Evolutionary conservation across 345 rosid species (phyloP).

Genomic region (Rhodomyrtus tomentosa): DNA sequence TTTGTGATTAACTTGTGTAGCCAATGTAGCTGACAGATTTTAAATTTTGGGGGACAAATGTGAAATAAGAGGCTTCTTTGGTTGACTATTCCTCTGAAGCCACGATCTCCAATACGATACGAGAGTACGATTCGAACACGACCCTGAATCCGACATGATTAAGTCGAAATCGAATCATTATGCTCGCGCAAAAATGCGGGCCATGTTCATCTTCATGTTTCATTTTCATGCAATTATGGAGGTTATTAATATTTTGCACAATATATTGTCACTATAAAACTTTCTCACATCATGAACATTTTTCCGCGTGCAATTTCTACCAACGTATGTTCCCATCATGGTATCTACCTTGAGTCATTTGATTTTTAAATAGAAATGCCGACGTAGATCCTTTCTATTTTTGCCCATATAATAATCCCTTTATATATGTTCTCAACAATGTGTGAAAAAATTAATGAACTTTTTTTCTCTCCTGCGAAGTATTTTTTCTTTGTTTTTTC

Average conservation of each 20-base stretch:
- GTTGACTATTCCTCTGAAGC: background rate
- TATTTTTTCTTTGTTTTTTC: background rate
- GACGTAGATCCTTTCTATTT: background rate
- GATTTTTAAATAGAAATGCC: background rate
- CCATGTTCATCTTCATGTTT: background rate
- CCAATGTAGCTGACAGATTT: background rate
- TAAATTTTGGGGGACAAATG: background rate
- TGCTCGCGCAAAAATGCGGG: background rate
- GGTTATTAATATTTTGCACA: background rate
- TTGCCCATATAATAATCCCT: background rate
- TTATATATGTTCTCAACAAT: background rate
- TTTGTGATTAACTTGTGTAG: background rate
- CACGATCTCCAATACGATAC: background rate
- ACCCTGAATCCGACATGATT: accelerated
- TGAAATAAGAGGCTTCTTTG: background rate
- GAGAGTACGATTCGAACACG: background rate
- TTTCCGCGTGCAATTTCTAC: background rate
- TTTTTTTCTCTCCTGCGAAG: background rate
- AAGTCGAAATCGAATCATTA: background rate
- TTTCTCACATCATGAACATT: background rate
- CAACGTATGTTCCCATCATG: background rate
- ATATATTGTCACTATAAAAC: background rate
- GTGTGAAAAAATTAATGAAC: background rate
- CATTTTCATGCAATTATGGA: background rate
- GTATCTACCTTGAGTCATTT: background rate